Evolutionary conservation across 306 rosid species (phyloP).

Genomic region (Trifolium fragiferum): DNA sequence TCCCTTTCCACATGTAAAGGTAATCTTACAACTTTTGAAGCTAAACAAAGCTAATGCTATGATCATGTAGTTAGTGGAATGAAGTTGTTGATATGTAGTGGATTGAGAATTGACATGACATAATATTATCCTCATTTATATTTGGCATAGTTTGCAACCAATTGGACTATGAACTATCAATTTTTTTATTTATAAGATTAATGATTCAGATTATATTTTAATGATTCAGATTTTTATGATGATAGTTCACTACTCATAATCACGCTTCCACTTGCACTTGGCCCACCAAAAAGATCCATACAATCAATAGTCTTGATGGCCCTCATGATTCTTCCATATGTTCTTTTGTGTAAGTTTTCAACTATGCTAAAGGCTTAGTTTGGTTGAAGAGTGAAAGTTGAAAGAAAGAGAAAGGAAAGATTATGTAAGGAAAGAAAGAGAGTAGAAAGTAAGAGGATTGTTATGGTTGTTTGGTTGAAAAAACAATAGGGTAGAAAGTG

Average conservation of each 20-base stretch:
- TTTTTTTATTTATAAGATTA: conserved; percentile 26
- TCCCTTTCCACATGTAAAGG: neutral
- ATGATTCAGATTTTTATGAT: neutral
- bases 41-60: neutral
- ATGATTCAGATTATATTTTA: neutral
- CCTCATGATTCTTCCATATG: conserved; percentile 41
- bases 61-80: conserved; percentile 40
- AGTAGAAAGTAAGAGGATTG: no score
- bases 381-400: no score
- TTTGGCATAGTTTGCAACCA: conserved; percentile 28
- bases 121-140: conserved; percentile 19
- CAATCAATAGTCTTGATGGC: conserved; percentile 21
- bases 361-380: no score
- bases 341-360: conserved; percentile 25
- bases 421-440: no score
- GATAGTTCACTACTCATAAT: conserved; percentile 6
- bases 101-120: neutral
- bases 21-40: conserved; percentile 13
- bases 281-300: conserved; percentile 38
- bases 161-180: conserved; percentile 10
- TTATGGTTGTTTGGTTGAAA: no score
- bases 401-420: no score
- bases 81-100: conserved; percentile 49
- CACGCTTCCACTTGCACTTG: conserved; percentile 26
- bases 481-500: no score